Evolutionary conservation across 495 filamentous ascomycete genomes (phyloP), one percentile per base, ranked within the genome.

Genomic region (Podospora tetraspora): DNA sequence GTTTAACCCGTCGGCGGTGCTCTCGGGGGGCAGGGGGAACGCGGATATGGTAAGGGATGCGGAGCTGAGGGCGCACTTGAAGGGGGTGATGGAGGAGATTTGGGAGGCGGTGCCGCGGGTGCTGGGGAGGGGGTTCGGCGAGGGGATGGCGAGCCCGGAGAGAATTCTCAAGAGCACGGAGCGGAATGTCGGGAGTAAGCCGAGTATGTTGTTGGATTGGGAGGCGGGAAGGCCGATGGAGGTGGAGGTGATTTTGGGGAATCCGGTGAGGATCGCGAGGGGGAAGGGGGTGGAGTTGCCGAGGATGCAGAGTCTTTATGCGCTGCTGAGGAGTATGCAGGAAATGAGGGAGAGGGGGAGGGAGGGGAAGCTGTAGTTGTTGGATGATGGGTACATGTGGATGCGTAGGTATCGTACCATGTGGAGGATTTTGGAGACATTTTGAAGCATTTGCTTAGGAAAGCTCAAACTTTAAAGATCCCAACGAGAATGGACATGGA

Each of bases 1-100:
- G 22, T 87, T 89, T 79, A 90, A 90, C 75, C 85, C 87, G 3
- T 86, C 84, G 7, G 83, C 87, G 4, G 84, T 90, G 13, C 77
- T 90, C 2, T 81, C 80, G 0, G 85, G 84, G 22, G 85, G 86
- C 0, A 71, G 78, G 4, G 82, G 84, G 32, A 89, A 89, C 72
- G 81, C 83, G 21, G 81, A 82, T 32, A 84, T 85, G 84, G 78
- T 82, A 5, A 71, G 73, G 2, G 85, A 88, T 66, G 65, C 77
- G 1, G 85, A 88, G 72, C 75, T 86, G 52, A 73, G 82, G 10
- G 43, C 59, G 12, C 83, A 85, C 65, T 67, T 88, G 25, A 74
- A 75, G 13, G 84, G 79, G 3, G 79, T 86, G 0, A 89, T 89
- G 86, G 71, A 81, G 23, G 86, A 89, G 75, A 84, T 88, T 56